Conservation (phyloP, 768 basidiomycete genomes). For the Lentinula raphanica region DNA sequence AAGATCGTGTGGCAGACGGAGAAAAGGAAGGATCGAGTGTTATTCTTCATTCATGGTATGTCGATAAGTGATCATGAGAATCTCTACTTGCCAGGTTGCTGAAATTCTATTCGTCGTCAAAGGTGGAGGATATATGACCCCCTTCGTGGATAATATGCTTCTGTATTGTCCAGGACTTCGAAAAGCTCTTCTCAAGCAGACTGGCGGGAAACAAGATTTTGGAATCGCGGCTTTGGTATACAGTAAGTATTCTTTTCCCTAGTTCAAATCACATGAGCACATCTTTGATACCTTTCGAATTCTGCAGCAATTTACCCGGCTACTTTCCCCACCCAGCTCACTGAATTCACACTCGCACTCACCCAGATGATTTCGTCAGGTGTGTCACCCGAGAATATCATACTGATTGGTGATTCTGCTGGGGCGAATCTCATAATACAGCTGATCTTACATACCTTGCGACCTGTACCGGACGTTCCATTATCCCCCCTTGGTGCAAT, state of each 20-base stretch:
- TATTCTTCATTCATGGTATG: slow-evolving; percentile 24
- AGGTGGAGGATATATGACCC: slow-evolving; percentile 29
- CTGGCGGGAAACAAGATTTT: slow-evolving; percentile 10
- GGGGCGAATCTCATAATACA: slow-evolving; percentile 28
- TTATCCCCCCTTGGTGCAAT: slow-evolving; percentile 10
- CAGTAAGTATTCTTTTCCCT: slow-evolving; percentile 16
- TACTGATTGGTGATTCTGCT: slow-evolving; percentile 30
- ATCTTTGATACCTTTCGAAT: too few relatives aligned
- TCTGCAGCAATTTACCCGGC: slow-evolving; percentile 22
- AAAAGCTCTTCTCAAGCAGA: slow-evolving; percentile 18
- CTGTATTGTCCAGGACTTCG: slow-evolving; percentile 25
- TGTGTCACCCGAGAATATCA: slow-evolving; percentile 26
- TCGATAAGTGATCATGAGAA: not conserved
- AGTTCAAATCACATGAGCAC: not conserved
- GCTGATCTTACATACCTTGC: slow-evolving; percentile 27
- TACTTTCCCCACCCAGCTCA: slow-evolving; percentile 26
- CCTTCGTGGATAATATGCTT: slow-evolving; percentile 16
- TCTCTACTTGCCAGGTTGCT: not conserved
- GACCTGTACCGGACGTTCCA: slow-evolving; percentile 22
- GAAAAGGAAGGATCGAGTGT: slow-evolving; percentile 24
- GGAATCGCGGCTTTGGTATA: slow-evolving; percentile 28
- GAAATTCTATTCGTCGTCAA: not conserved
- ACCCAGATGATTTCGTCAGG: slow-evolving; percentile 24
- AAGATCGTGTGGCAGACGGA: slow-evolving; percentile 28
- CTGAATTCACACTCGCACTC: slow-evolving; percentile 22